These are phyloP conservation scores for Dicorynia guianensis DNA, from an alignment of 306 rosid genomes.

Conservation along the genomic window DNA sequence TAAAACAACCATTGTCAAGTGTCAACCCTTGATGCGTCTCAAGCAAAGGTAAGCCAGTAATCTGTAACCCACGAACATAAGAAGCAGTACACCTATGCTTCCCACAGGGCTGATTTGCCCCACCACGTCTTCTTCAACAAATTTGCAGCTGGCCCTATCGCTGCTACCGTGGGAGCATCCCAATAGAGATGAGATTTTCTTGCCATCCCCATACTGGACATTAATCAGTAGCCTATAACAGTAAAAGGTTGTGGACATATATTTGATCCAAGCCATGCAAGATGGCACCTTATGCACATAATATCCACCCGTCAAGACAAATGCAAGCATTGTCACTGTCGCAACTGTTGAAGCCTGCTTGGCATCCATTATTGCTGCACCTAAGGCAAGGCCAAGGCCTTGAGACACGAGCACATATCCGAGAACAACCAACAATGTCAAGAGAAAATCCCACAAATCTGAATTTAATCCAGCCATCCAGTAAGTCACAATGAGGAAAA, in stretches of 20 bases:
- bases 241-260: constrained; percentile 76
- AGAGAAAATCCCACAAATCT: constrained; percentile 60
- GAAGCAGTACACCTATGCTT: constrained; percentile 62
- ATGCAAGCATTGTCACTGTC: constrained; percentile 87
- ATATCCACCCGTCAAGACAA: constrained; percentile 85
- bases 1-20: constrained; percentile 35
- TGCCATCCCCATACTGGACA: constrained; percentile 80
- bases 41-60: constrained; percentile 78
- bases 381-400: constrained; percentile 90
- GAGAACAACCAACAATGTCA: constrained; percentile 62
- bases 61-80: constrained; percentile 87
- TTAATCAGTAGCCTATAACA: constrained; percentile 68
- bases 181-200: constrained; percentile 55
- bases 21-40: constrained; percentile 69
- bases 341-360: constrained; percentile 87
- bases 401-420: constrained; percentile 86
- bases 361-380: constrained; percentile 91
- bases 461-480: constrained; percentile 89
- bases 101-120: constrained; percentile 70
- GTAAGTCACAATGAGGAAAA: constrained; percentile 66
- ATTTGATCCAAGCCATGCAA: constrained; percentile 83
- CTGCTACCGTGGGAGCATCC: constrained; percentile 57
- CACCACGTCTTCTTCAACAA: constrained; percentile 78
- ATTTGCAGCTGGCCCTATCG: constrained; percentile 57
- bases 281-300: constrained; percentile 85